Evolutionary conservation across 768 basidiomycete species (phyloP), one percentile per base, ranked within the genome.

Genomic region (Myochromella boudieri): DNA sequence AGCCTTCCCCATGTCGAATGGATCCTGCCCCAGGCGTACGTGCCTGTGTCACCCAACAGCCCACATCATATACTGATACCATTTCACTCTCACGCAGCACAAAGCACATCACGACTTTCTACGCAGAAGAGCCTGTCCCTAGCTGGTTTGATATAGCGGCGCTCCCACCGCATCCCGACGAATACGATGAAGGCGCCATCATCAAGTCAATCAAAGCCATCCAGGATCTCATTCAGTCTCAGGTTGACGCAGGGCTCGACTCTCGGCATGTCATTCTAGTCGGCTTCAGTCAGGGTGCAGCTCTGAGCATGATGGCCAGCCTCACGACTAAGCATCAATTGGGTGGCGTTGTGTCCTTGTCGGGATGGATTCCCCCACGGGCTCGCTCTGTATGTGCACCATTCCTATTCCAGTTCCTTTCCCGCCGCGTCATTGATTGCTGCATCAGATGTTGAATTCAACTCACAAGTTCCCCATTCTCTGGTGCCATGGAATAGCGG

Each of bases 231-330:
- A 64, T 72, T n/a, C 60, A 61, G 27, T 39, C 52, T 6, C 63
- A 67, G 40, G 55, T 68, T 18, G 57, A 65, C 29, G 22, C 37
- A 7, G 65, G 68, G 5, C 47, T 53, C 2, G 59, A 60, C 26
- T 48, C 68, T 1, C 51, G 53, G 21, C 62, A 56, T 27, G 62
- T 71, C 15, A 44, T 68, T 8, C 54, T 71, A 1, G 57, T 65
- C 12, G 69, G 70, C 4, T 72, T 70, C 51, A 68, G 68, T 38
- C 71, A 72, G 53, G 70, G 71, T 12, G 68, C 65, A 0, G 61
- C 67, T 1, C 57, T 68, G 24, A 51, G 56, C 37, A 49, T 71
- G 42, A 57, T 69, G 49, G 59, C 63, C 1, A 57, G 60, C 1
- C 54, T 70, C 15, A 68, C 63, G 5, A 65, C 62, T 4, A 48